Evolutionary conservation across 2,329 filamentous ascomycete species (phyloP), one percentile per base, ranked within the genome.

Genomic region (Arthrobotrys sinensis): DNA sequence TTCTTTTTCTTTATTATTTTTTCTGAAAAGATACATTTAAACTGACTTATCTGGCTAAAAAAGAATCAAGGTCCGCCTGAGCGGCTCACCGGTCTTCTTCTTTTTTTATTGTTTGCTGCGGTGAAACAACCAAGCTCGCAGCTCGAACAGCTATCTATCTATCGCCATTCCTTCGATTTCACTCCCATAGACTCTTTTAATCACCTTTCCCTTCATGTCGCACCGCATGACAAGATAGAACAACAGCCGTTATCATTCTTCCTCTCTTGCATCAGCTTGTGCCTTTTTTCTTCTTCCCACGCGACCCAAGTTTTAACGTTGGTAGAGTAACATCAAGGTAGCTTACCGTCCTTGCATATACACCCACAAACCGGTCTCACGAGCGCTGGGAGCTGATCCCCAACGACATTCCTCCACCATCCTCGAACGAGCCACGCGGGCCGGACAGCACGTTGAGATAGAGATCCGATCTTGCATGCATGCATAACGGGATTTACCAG

Each of bases 141-240:
- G 1, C 10, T 32, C 16, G 43, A 45, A 1, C 43, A 45, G 21
- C 48, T 34, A 53, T 16, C 43, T 45, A 16, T 12, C n/a, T 45
- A 45, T 45, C 43, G 43, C 43, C 43, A 45, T n/a, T 45, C 43
- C 8, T 45, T 8, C 36, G 12, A 45, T 45, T 12, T 12, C 2
- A 38, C 36, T 38, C 36, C 8, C 36, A 38, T 14, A 14, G 36
- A 38, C 21, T 60, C 16, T 60, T 11, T 34, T 40, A 34, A 60
- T 40, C 53, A n/a, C n/a, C n/a, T n/a, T n/a, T n/a, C n/a, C n/a
- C n/a, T 34, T 60, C 53, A 36, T 4, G 55, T 60, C 55, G 55
- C 36, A 60, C 55, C 28, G 36, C 55, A 60, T 60, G 34, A n/a
- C 11, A 55, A 45, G 16, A 2, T 28, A 28, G 16, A 21, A 24